These are phyloP conservation scores for Paramyrothecium roridum DNA, from an alignment of 2,329 filamentous ascomycete genomes.

Conservation along the genomic window DNA sequence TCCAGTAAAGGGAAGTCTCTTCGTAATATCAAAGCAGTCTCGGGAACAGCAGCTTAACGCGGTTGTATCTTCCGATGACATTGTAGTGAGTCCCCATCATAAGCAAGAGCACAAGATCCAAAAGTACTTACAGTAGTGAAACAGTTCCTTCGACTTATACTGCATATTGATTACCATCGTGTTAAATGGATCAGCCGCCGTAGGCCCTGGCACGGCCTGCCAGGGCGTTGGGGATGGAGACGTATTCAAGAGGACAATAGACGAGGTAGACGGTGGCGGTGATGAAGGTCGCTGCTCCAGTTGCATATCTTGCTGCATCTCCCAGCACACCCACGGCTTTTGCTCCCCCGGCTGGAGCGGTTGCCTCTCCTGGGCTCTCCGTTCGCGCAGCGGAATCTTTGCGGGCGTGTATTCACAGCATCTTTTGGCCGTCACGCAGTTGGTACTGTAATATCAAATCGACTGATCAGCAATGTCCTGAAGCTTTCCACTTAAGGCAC, in stretches of 20 bases:
- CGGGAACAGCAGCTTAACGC: no score
- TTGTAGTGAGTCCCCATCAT: no score
- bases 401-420: conserved; percentile 12
- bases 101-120: background rate
- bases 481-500: background rate
- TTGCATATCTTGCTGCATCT: background rate
- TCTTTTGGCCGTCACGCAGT: conserved; percentile 8
- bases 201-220: background rate
- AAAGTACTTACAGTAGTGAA: background rate
- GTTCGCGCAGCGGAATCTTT: conserved; percentile 17
- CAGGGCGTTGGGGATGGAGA: conserved; percentile 2
- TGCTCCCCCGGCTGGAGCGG: conserved; percentile 15
- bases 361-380: conserved; percentile 4
- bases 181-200: background rate
- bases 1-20: no score
- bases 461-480: background rate
- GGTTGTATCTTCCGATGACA: no score
- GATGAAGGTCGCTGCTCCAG: no score
- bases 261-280: no score
- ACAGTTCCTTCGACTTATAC: background rate
- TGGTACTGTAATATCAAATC: conserved; percentile 9
- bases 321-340: conserved; percentile 12
- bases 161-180: background rate
- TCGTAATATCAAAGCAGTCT: no score
- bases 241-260: background rate